Evolutionary conservation across 2,329 filamentous ascomycete species (phyloP), one percentile per base, ranked within the genome.

Genomic region (Grosmannia clavigera): DNA sequence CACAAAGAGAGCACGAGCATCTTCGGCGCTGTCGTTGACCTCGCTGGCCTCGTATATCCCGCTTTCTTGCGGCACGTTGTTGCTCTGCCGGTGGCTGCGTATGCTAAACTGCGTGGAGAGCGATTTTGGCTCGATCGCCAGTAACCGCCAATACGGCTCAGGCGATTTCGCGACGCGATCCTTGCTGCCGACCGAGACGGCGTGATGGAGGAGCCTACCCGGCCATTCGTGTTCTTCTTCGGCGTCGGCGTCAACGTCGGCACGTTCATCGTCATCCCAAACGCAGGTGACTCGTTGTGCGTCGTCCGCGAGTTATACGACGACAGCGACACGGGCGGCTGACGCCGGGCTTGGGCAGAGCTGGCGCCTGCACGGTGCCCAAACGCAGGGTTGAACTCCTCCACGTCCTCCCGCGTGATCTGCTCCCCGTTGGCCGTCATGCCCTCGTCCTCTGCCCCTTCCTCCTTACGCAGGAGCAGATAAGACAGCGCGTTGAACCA

Each of bases 401-500:
- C 80, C 2, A 85, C 77, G 63, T 87, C 84, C 55, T 85, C 82
- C 29, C 77, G 75, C 0, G 82, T 83, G 58, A 86, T 78, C 64
- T 78, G 76, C 48, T 76, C 78, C 12, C 60, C 61, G 31, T 60
- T 64, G 1, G 77, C 78, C 62, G 81, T 73, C 58, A 82, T 80
- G n/a, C 77, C 80, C 46, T 87, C 85, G 25, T 81, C 76, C 25
- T 60, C 59, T 14, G 56, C 52, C 16, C n/a, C 48, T 3, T 65
- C 64, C 38, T 83, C 79, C 31, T 86, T 91, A 54, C 92, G 85
- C 35, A 96, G 80, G 43, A 97, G 80, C 16, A 99, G 81, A 70
- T 99, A 99, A 1, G 90, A 95, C 59, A 99, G 79, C 0, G 94
- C 92, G 69, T 97, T 97, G 79, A 94, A 96, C 94, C 94, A 99